phyloP scores from a whole-genome alignment of 2,329 filamentous ascomycete species.

The Pestalotiopsis sp. region DNA sequence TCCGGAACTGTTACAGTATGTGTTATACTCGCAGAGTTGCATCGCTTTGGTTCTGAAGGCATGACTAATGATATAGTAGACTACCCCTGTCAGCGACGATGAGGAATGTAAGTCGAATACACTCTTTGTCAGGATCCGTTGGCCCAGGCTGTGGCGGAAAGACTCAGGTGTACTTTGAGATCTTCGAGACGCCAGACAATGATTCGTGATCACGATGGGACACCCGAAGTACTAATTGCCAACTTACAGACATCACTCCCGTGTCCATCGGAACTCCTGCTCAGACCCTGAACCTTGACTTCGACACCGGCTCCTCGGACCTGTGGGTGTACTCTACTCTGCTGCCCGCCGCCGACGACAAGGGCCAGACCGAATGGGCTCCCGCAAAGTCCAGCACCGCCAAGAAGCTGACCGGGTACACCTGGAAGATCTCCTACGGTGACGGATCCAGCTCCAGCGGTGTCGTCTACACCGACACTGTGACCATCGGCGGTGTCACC shows the following conservation, averaged over 20 bases:
- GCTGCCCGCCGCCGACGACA: slow-evolving; percentile 15
- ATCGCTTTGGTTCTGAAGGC: slow-evolving; percentile 11
- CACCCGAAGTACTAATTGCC: background rate
- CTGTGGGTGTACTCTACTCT: slow-evolving; percentile 29
- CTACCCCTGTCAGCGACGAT: background rate
- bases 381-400: slow-evolving; percentile 22
- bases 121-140: too few species aligned
- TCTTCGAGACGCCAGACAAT: background rate
- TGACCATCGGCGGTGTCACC: slow-evolving; percentile 21
- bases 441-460: slow-evolving; percentile 29
- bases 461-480: slow-evolving; percentile 26
- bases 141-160: too few species aligned
- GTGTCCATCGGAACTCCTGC: slow-evolving; percentile 27
- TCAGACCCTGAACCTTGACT: slow-evolving; percentile 28
- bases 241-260: slow-evolving; percentile 8
- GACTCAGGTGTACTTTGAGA: background rate
- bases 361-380: slow-evolving; percentile 25
- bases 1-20: slow-evolving; percentile 17
- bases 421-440: slow-evolving; percentile 28
- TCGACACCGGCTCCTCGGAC: slow-evolving; percentile 30
- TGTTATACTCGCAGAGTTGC: slow-evolving; percentile 15
- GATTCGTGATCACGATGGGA: background rate
- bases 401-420: slow-evolving; percentile 18
- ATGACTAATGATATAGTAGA: background rate
- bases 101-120: background rate